Percentiles rank a stretch among this genome's conserved stretches.
phyloP scores from a whole-genome alignment of 2,329 filamentous ascomycete genomes.

The Scedosporium minutisporum region DNA sequence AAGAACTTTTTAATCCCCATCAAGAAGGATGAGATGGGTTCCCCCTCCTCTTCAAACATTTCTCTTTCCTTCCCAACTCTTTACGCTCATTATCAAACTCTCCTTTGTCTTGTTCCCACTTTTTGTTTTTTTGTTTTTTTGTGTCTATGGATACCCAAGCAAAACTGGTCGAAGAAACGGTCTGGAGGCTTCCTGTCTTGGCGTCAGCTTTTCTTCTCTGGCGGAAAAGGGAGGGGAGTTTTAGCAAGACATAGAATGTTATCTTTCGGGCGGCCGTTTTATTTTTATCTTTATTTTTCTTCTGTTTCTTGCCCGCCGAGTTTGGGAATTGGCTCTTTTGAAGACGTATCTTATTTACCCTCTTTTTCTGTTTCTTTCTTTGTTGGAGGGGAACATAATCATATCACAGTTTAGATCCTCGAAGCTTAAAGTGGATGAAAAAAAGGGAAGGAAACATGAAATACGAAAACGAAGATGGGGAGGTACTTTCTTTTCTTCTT shows the following conservation, averaged over 20 bases:
- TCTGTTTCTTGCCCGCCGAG: background rate
- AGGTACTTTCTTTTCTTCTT: background rate
- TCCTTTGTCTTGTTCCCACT: background rate
- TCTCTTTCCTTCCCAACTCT: background rate
- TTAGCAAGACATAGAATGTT: background rate
- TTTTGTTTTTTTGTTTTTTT: background rate
- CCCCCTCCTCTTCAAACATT: background rate
- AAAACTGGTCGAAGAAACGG: background rate
- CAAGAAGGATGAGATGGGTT: background rate
- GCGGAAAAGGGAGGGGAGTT: background rate
- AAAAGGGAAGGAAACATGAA: background rate
- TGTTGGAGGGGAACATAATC: too few relatives aligned
- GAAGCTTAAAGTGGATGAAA: background rate
- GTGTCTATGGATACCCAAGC: background rate
- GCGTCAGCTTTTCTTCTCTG: background rate
- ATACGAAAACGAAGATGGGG: background rate
- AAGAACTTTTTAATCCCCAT: background rate
- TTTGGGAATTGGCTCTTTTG: background rate
- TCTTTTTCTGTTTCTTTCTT: too few relatives aligned
- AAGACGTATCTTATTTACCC: background rate
- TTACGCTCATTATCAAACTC: background rate
- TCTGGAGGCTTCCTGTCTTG: background rate
- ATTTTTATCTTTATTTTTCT: background rate
- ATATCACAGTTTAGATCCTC: background rate
- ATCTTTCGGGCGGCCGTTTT: background rate